These are phyloP conservation scores for Candida xiaguanensis DNA, from an alignment of 805 yeast genomes.

Conservation along the genomic window DNA sequence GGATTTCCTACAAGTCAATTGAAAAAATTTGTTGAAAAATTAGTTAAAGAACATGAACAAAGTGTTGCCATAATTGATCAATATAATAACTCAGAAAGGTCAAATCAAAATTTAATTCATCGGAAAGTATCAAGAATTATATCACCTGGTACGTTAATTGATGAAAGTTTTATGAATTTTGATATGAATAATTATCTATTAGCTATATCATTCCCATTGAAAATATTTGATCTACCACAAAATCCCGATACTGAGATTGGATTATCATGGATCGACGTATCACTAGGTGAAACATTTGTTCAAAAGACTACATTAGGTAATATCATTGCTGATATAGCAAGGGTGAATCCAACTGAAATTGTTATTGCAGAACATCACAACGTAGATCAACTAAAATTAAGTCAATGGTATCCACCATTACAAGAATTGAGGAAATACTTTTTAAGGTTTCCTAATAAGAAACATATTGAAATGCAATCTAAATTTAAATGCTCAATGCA, in stretches of 20 bases:
- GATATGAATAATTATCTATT: constrained; percentile 68
- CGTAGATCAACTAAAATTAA: constrained; percentile 34
- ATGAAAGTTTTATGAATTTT: constrained; percentile 76
- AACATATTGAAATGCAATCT: constrained; percentile 27
- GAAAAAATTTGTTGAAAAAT: constrained; percentile 65
- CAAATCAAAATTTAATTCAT: constrained; percentile 38
- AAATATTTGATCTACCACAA: constrained; percentile 30
- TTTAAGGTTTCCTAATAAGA: constrained; percentile 47
- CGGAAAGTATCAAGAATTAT: constrained; percentile 77
- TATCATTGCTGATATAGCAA: constrained; percentile 64
- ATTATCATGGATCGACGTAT: constrained; percentile 83
- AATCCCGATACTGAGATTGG: constrained; percentile 54
- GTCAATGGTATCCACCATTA: constrained; percentile 55
- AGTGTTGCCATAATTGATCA: constrained; percentile 88
- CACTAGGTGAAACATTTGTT: constrained; percentile 74
- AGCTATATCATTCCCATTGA: constrained; percentile 59
- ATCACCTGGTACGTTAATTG: constrained; percentile 90
- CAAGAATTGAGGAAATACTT: constrained; percentile 58
- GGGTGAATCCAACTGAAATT: constrained; percentile 81
- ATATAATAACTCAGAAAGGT: constrained; percentile 18
- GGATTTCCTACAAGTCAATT: constrained; percentile 81
- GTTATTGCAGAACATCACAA: constrained; percentile 50
- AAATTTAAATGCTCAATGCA: constrained; percentile 31
- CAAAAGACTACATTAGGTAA: constrained; percentile 60
- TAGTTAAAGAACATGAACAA: constrained; percentile 65